Evolutionary conservation across 495 filamentous ascomycete genomes (phyloP).

Genomic region (Copromyces sp.): DNA sequence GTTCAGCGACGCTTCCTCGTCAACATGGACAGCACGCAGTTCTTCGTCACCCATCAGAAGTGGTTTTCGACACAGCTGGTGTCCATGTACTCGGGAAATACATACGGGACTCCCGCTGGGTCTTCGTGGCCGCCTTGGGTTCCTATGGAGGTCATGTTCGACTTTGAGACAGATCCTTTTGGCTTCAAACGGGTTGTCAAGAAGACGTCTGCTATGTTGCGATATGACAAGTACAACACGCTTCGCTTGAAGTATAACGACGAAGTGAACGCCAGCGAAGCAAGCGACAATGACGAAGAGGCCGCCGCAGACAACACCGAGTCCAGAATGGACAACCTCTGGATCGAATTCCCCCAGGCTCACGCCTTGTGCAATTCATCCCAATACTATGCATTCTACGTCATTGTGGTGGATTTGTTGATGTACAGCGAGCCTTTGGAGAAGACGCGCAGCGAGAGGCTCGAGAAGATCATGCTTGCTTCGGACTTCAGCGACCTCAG

Average conservation of each 20-base stretch:
- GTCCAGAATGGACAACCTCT: constrained; percentile 83
- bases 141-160: constrained; percentile 95
- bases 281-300: constrained; percentile 10
- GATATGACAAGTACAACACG: constrained; percentile 97
- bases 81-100: constrained; percentile 87
- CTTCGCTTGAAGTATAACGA: constrained; percentile 96
- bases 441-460: constrained; percentile 82
- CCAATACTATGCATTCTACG: constrained; percentile 94
- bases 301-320: constrained; percentile 48
- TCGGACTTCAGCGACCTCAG: constrained; percentile 97
- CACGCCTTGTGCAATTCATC: constrained; percentile 88
- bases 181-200: constrained; percentile 93
- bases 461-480: constrained; percentile 99
- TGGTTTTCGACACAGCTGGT: constrained; percentile 69
- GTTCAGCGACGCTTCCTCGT: constrained; percentile 90
- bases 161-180: constrained; percentile 83
- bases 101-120: constrained; percentile 74
- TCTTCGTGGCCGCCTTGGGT: constrained; percentile 97
- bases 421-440: constrained; percentile 93
- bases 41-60: constrained; percentile 91
- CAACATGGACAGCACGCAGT: constrained; percentile 92
- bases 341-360: constrained; percentile 90
- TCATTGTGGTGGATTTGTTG: constrained; percentile 89
- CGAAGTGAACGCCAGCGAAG: constrained; percentile 61
- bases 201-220: constrained; percentile 82